Conservation (phyloP, 768 basidiomycete genomes). For the Crepidotus variabilis region DNA sequence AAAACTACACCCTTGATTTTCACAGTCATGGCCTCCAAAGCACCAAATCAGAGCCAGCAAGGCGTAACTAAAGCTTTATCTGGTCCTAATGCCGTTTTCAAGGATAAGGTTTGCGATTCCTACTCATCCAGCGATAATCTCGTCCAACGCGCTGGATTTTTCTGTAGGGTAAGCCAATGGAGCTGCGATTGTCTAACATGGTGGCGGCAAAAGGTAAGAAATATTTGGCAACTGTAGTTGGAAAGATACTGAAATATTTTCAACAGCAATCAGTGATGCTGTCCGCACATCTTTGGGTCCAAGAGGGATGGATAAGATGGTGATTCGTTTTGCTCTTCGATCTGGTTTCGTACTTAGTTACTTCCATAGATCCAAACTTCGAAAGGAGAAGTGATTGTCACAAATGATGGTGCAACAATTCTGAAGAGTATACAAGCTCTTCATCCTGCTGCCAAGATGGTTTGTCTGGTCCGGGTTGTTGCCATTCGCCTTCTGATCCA, state of each 20-base stretch:
- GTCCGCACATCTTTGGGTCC: conserved; percentile 96
- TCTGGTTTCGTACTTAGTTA: conserved; percentile 4
- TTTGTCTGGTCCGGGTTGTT: conserved; percentile 26
- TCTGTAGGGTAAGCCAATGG: conserved; percentile 91
- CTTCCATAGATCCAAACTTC: conserved; percentile 82
- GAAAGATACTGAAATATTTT: conserved; percentile 11
- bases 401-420: conserved; percentile 98
- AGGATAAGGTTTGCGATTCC: conserved; percentile 64
- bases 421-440: conserved; percentile 92
- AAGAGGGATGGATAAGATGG: conserved; percentile 99
- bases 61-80: conserved; percentile 40
- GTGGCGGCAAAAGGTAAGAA: conserved; percentile 89
- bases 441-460: conserved; percentile 99
- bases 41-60: conserved; percentile 33
- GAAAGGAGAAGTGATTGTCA: conserved; percentile 95
- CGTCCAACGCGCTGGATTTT: conserved; percentile 21
- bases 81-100: conserved; percentile 75
- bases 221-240: not conserved
- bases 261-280: conserved; percentile 90
- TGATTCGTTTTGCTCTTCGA: conserved; percentile 23
- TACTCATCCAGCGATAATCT: conserved; percentile 1
- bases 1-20: conserved; percentile 4
- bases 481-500: conserved; percentile 3
- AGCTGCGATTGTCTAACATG: conserved; percentile 95
- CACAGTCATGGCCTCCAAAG: conserved; percentile 29